Evolutionary conservation across 768 basidiomycete genomes (phyloP).

Genomic region (Coprinopsis sp.): DNA sequence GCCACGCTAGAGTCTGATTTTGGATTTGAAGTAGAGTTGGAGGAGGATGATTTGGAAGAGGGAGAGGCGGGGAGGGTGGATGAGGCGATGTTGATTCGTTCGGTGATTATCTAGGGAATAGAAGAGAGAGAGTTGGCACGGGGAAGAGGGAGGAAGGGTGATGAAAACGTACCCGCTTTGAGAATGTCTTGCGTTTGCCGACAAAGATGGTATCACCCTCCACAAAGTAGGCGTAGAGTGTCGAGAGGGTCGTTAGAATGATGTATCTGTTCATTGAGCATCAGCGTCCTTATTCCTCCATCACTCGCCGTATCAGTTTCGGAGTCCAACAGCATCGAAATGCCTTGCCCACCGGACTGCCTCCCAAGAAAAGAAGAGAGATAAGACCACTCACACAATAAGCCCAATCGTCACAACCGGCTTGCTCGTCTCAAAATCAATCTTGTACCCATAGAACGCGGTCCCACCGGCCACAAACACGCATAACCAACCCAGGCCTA

Average conservation of each 20-base stretch:
- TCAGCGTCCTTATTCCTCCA: too few relatives aligned
- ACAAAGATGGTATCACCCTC: slow-evolving; percentile 83
- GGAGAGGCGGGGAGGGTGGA: slow-evolving; percentile 54
- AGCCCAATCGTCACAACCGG: slow-evolving; percentile 75
- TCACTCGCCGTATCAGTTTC: too few relatives aligned
- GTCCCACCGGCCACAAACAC: slow-evolving; percentile 80
- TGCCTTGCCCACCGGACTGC: neutral
- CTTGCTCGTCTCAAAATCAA: slow-evolving; percentile 89
- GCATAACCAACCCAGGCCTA: slow-evolving; percentile 82
- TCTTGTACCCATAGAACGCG: slow-evolving; percentile 79
- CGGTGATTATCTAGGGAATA: slow-evolving; percentile 72
- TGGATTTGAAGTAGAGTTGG: slow-evolving; percentile 17
- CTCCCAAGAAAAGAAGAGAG: neutral
- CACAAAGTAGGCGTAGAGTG: slow-evolving; percentile 80
- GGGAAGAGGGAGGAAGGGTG: slow-evolving; percentile 8
- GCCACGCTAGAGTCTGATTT: too few relatives aligned
- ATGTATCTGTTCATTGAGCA: slow-evolving; percentile 54
- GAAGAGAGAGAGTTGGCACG: neutral
- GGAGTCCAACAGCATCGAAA: too few relatives aligned
- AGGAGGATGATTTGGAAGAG: slow-evolving; percentile 19
- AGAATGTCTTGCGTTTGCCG: slow-evolving; percentile 86
- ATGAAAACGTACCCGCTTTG: slow-evolving; percentile 65
- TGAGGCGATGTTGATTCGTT: slow-evolving; percentile 78
- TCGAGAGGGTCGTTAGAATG: slow-evolving; percentile 63
- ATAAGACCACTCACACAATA: slow-evolving; percentile 52